Percentiles rank a stretch among this genome's conserved stretches.
These are phyloP conservation scores for Phialemonium atrogriseum DNA, from an alignment of 2,329 filamentous ascomycete genomes.

Conservation along the genomic window DNA sequence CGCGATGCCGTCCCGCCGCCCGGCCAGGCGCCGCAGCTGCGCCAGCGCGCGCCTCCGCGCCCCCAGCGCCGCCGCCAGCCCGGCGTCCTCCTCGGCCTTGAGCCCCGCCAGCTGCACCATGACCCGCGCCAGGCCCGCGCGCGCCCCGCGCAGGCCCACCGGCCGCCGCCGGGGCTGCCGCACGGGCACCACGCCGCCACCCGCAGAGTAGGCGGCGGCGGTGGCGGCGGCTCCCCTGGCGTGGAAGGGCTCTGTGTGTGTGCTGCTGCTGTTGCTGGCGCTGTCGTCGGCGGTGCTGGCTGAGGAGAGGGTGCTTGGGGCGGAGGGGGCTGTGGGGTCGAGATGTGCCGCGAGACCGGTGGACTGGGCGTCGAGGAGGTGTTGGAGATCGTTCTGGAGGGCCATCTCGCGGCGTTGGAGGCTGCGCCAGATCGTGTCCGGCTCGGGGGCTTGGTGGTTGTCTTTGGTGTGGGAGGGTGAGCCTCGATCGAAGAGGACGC, in stretches of 20 bases:
- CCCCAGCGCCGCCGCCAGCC: slow-evolving; percentile 47
- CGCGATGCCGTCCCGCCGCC: slow-evolving; percentile 39
- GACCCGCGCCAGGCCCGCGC: slow-evolving; percentile 54
- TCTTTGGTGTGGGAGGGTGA: slow-evolving; percentile 9
- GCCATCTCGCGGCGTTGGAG: slow-evolving; percentile 36
- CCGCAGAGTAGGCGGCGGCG: too few relatives aligned
- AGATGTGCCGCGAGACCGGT: slow-evolving; percentile 31
- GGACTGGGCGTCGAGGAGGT: slow-evolving; percentile 40
- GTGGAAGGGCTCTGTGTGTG: slow-evolving; percentile 30
- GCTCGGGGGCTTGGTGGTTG: slow-evolving; percentile 18
- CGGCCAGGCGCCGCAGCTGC: slow-evolving; percentile 45
- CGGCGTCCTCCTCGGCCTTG: slow-evolving; percentile 59
- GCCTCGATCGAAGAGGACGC: slow-evolving; percentile 28
- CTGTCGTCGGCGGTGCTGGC: slow-evolving; percentile 33
- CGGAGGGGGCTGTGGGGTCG: slow-evolving; percentile 13
- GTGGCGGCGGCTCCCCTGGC: too few relatives aligned
- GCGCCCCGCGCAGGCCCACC: slow-evolving; percentile 50
- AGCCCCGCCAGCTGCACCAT: slow-evolving; percentile 57
- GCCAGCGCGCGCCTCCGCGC: slow-evolving; percentile 49
- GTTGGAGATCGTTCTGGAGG: slow-evolving; percentile 38
- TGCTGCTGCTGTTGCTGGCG: too few relatives aligned
- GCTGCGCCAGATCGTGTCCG: slow-evolving; percentile 38
- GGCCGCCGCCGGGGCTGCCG: slow-evolving; percentile 47
- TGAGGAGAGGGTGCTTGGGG: slow-evolving; percentile 16
- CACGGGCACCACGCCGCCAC: slow-evolving; percentile 50